phyloP scores from a whole-genome alignment of 2,329 filamentous ascomycete species.

The Diaporthe velutina region DNA sequence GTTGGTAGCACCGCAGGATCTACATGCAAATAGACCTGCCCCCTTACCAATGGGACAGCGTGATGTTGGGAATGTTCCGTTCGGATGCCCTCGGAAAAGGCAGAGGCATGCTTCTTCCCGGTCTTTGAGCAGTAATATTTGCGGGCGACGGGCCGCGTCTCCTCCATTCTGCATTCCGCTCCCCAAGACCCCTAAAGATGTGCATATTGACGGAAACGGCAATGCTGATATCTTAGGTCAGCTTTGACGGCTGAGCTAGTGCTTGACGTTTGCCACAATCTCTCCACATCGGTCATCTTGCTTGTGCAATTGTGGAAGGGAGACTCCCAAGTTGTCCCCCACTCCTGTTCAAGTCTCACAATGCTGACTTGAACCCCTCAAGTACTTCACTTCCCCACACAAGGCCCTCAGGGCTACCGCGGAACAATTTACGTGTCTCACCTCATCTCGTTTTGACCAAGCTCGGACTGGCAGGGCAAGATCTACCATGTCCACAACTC shows the following conservation, averaged over 20 bases:
- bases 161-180: background rate
- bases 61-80: background rate
- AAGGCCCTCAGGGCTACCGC: background rate
- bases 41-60: conserved; percentile 11
- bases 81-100: background rate
- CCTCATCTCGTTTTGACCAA: background rate
- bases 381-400: background rate
- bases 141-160: conserved; percentile 5
- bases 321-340: too few relatives aligned
- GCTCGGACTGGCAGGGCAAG: background rate
- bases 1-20: conserved; percentile 8
- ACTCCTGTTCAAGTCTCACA: background rate
- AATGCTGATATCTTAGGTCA: background rate
- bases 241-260: background rate
- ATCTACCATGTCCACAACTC: background rate
- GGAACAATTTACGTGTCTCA: background rate
- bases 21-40: background rate
- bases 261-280: conserved; percentile 9
- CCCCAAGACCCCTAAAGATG: background rate
- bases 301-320: background rate
- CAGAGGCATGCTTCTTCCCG: conserved; percentile 12
- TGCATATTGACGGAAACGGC: background rate
- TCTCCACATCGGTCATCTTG: background rate
- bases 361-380: conserved; percentile 5
- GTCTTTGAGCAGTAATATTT: background rate